These are phyloP conservation scores for Mucor plumbeus DNA, from an alignment of 371 early-diverging fungal genomes.

Conservation along the genomic window DNA sequence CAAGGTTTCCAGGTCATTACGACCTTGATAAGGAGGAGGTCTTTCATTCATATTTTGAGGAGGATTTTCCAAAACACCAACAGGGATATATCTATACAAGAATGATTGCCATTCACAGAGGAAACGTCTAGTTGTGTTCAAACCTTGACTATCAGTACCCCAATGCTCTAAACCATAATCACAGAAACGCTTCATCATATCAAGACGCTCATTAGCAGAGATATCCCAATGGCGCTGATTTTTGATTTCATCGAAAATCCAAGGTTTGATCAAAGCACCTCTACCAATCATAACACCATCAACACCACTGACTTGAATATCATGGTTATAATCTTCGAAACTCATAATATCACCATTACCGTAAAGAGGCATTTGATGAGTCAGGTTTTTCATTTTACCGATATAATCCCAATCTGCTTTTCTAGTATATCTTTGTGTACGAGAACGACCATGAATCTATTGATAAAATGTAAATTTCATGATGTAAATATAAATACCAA, in stretches of 20 bases:
- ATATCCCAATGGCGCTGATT: constrained; percentile 90
- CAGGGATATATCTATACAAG: constrained; percentile 80
- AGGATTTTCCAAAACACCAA: constrained; percentile 89
- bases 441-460: constrained; percentile 89
- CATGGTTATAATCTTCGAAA: constrained; percentile 83
- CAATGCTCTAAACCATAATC: constrained; percentile 93
- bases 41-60: constrained; percentile 94
- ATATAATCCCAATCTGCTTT: constrained; percentile 95
- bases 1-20: constrained; percentile 93
- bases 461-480: background rate
- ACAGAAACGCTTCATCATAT: constrained; percentile 84
- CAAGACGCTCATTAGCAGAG: constrained; percentile 88
- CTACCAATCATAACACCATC: constrained; percentile 93
- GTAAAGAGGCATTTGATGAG: constrained; percentile 60
- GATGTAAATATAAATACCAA: background rate
- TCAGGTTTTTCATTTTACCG: constrained; percentile 52
- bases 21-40: constrained; percentile 85
- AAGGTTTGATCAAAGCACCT: constrained; percentile 94
- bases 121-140: constrained; percentile 87
- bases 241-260: constrained; percentile 96
- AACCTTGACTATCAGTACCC: constrained; percentile 92
- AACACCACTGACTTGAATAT: constrained; percentile 63
- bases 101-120: constrained; percentile 95
- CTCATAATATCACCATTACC: constrained; percentile 94
- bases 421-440: constrained; percentile 92